Percentiles rank a stretch among this genome's conserved stretches.
These are phyloP conservation scores for Cucurbita argyrosperma DNA, from an alignment of 306 rosid genomes.

Conservation along the genomic window DNA sequence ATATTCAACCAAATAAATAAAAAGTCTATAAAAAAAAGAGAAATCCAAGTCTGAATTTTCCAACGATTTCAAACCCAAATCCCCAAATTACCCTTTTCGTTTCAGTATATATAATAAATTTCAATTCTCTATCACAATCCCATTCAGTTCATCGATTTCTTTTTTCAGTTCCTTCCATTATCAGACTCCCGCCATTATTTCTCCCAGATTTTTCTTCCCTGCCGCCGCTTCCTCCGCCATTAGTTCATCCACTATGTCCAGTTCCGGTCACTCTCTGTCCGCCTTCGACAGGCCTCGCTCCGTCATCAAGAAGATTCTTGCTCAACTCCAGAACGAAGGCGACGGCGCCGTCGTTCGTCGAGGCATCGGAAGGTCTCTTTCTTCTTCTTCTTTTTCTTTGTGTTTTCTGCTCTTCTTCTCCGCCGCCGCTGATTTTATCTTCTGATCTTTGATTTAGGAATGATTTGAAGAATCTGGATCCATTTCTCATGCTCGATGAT, in stretches of 20 bases:
- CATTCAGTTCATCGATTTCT: neutral
- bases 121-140: neutral
- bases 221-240: neutral
- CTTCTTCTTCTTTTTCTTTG: neutral
- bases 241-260: conserved; percentile 22
- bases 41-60: neutral
- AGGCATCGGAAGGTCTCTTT: conserved; percentile 38
- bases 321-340: conserved; percentile 30
- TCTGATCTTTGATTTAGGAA: conserved; percentile 10
- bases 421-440: neutral
- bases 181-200: neutral
- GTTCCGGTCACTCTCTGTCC: conserved; percentile 17
- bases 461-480: conserved; percentile 39
- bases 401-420: neutral
- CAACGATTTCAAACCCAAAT: neutral
- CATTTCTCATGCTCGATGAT: conserved; percentile 42
- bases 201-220: neutral
- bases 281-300: conserved; percentile 37
- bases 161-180: neutral
- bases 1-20: neutral
- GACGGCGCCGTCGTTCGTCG: conserved; percentile 39
- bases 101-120: neutral
- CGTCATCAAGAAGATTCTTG: conserved; percentile 37
- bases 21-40: no score
- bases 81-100: neutral